phyloP scores from a whole-genome alignment of 2,329 filamentous ascomycete species.

The Beauveria sp. region DNA sequence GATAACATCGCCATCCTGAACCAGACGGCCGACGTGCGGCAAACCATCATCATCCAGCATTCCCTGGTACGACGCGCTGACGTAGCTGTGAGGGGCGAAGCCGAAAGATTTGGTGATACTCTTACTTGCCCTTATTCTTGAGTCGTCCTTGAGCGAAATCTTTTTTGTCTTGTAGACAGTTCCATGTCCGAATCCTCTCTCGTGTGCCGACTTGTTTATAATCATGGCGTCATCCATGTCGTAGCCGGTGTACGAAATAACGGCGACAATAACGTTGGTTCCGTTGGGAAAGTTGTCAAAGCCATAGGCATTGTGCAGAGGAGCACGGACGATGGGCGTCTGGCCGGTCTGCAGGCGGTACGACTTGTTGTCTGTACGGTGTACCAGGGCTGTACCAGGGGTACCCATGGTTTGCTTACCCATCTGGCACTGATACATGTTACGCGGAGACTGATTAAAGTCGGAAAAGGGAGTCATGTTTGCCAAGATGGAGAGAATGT shows the following conservation, averaged over 20 bases:
- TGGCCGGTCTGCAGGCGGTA: constrained; percentile 94
- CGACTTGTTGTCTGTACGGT: constrained; percentile 94
- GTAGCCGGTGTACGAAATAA: constrained; percentile 97
- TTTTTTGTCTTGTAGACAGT: constrained; percentile 98
- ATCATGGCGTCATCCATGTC: constrained; percentile 99
- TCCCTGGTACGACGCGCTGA: constrained; percentile 62
- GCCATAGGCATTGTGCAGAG: constrained; percentile 90
- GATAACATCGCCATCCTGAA: constrained; percentile 75
- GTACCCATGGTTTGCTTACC: constrained; percentile 99
- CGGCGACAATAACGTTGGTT: constrained; percentile 88
- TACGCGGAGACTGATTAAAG: constrained; percentile 96
- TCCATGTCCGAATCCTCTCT: constrained; percentile 90
- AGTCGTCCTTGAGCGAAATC: constrained; percentile 75
- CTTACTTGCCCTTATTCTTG: constrained; percentile 56
- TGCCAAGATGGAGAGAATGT: constrained; percentile 93
- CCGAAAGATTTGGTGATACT: constrained; percentile 79
- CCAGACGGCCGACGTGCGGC: constrained; percentile 67
- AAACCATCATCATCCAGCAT: constrained; percentile 83
- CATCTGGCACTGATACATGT: constrained; percentile 99
- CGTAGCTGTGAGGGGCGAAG: constrained; percentile 69
- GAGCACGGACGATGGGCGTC: constrained; percentile 85
- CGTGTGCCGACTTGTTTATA: constrained; percentile 92
- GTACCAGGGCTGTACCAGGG: constrained; percentile 72
- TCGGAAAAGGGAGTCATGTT: constrained; percentile 99
- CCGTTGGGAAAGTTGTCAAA: constrained; percentile 98